phyloP scores from a whole-genome alignment of 305 asterid species.

The Caryopteris hybrid region DNA sequence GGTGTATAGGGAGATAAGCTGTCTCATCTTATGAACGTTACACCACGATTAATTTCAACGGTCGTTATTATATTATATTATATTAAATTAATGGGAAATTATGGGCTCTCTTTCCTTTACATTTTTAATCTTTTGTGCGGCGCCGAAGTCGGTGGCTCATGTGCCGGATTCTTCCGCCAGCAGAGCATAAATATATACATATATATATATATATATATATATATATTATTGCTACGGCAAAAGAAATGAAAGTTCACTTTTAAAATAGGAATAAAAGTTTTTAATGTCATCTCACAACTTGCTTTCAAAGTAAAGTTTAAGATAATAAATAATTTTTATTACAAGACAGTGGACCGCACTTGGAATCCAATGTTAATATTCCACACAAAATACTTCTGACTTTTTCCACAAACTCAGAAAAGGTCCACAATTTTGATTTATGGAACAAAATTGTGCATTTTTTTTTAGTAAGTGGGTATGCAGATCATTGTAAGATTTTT shows the following conservation, averaged over 20 bases:
- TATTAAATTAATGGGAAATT: no score
- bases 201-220: no score
- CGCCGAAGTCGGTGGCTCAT: constrained; percentile 32
- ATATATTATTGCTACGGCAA: no score
- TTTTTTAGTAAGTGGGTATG: not conserved
- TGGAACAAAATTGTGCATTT: not conserved
- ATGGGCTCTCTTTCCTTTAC: no score
- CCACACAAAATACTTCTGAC: not conserved
- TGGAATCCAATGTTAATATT: constrained; percentile 24
- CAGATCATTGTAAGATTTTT: no score
- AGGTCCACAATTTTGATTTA: not conserved
- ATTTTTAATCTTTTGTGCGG: constrained; percentile 19
- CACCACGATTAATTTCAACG: not conserved
- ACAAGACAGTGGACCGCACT: constrained; percentile 7
- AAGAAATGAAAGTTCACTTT: not conserved
- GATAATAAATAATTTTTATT: not conserved
- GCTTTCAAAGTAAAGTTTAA: not conserved
- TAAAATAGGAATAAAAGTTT: not conserved
- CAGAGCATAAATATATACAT: no score
- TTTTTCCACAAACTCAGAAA: not conserved
- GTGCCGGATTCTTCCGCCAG: constrained; percentile 27
- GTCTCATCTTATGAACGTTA: constrained; percentile 9
- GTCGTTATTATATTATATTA: not conserved
- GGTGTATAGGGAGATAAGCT: not conserved
- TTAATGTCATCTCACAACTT: not conserved